Conservation (phyloP, 768 basidiomycete genomes). For the Boletellus ananas region DNA sequence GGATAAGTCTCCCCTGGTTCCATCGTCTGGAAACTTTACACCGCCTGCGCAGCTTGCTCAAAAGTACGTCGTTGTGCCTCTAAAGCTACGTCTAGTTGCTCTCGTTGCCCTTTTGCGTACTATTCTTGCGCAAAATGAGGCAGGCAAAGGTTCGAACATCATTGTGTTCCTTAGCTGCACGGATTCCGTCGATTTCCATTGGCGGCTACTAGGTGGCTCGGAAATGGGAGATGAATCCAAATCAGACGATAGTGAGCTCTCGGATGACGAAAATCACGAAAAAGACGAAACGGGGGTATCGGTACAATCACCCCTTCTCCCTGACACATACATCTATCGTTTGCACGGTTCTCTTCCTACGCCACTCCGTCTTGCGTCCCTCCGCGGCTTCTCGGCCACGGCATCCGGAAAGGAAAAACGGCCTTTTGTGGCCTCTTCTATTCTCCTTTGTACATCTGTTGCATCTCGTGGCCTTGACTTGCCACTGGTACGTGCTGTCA, state of each 20-base stretch:
- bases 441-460: conserved; percentile 93
- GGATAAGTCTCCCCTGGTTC: conserved; percentile 11
- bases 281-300: conserved; percentile 43
- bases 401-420: conserved; percentile 30
- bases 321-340: conserved; percentile 76
- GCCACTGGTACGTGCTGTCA: conserved; percentile 87
- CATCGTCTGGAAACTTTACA: conserved; percentile 63
- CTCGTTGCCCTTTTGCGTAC: conserved; percentile 82
- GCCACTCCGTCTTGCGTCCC: conserved; percentile 69
- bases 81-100: conserved; percentile 91
- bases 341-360: conserved; percentile 92
- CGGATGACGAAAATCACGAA: conserved; percentile 25
- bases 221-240: conserved; percentile 50
- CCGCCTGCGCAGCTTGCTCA: conserved; percentile 93
- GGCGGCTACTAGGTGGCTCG: conserved; percentile 74
- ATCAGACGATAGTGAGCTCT: conserved; percentile 22
- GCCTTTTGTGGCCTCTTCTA: conserved; percentile 46
- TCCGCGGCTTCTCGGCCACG: conserved; percentile 72
- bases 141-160: conserved; percentile 59
- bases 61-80: conserved; percentile 84
- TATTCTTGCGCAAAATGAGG: conserved; percentile 61
- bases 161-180: conserved; percentile 97
- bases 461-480: conserved; percentile 98
- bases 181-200: conserved; percentile 97
- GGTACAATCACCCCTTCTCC: conserved; percentile 70